Evolutionary conservation across 2,329 filamentous ascomycete species (phyloP), one percentile per base, ranked within the genome.

Genomic region (Pseudogymnoascus sp.): DNA sequence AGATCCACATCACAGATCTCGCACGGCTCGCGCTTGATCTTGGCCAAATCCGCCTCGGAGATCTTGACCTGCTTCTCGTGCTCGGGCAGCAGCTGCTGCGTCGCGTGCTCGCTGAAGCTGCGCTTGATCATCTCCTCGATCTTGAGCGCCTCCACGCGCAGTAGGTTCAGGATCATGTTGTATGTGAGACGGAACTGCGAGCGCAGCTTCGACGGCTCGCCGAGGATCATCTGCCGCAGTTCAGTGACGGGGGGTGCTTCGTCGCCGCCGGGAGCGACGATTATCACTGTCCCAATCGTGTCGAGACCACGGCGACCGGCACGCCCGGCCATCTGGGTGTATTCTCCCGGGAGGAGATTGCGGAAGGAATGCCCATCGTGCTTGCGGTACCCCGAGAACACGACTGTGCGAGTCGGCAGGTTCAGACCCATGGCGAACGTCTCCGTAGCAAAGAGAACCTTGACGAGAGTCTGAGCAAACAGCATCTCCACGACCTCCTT

Each of bases 41-140:
- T 96, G 62, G 87, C 91, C 63, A 99, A 77, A 76, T 96, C 93
- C 3, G 91, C 93, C 74, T 99, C 93, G 0, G 93, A 96, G 2
- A 96, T 70, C 73, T 93, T 92, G 65, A 99, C 91, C 64, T 92
- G 89, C 75, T 96, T 96, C 76, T 99, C 93, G 70, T 97, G 93
- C 75, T 97, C 93, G 0, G 95, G 95, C 1, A 97, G 80, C 11
- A 97, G 78, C 66, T 96, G 93, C 73, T 99, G 95, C 0, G 93
- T 97, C 24, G 93, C 93, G 76, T 99, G 95, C 75, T 99, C 95
- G 61, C 93, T 97, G 80, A 99, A 99, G 74, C 93, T 97, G 68
- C 95, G 89, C 82, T 99, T 99, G 80, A 99, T 99, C 95, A 99
- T 99, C 76, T 99, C 95, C 74, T 99, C 95, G 69, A 99, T 97